Conservation (phyloP, 305 asterid species). For the Fraxinus sp. region DNA sequence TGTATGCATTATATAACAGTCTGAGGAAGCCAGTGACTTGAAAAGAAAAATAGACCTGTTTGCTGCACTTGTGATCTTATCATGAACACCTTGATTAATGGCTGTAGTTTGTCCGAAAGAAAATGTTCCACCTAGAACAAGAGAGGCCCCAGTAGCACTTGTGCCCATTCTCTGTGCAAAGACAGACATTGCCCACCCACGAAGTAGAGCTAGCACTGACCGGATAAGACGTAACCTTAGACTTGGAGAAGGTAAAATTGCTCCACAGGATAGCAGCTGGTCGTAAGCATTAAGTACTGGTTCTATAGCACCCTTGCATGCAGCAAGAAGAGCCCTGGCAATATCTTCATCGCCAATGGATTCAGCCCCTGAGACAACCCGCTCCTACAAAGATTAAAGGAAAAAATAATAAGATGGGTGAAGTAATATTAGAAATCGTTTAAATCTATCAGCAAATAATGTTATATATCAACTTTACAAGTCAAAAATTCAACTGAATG, state of each 20-base stretch:
- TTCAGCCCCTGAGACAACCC: conserved; percentile 67
- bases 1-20: background rate
- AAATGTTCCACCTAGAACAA: conserved; percentile 72
- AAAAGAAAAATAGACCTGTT: conserved; percentile 53
- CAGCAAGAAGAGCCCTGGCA: conserved; percentile 81
- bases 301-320: conserved; percentile 86
- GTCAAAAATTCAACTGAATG: background rate
- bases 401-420: background rate
- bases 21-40: background rate
- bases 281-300: conserved; percentile 84
- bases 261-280: conserved; percentile 75
- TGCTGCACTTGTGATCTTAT: conserved; percentile 80
- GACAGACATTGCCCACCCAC: conserved; percentile 83
- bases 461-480: background rate
- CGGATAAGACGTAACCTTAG: conserved; percentile 80
- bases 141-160: conserved; percentile 78
- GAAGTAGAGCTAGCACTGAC: conserved; percentile 76
- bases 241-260: conserved; percentile 64
- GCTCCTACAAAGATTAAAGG: conserved; percentile 53
- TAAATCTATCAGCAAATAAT: conserved; percentile 1
- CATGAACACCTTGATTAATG: conserved; percentile 74
- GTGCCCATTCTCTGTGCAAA: conserved; percentile 80
- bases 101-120: conserved; percentile 58
- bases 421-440: background rate
- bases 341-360: conserved; percentile 88